Percentiles rank a stretch among this genome's conserved stretches.
phyloP scores from a whole-genome alignment of 805 yeast species.

The Lipomyces yamadae region DNA sequence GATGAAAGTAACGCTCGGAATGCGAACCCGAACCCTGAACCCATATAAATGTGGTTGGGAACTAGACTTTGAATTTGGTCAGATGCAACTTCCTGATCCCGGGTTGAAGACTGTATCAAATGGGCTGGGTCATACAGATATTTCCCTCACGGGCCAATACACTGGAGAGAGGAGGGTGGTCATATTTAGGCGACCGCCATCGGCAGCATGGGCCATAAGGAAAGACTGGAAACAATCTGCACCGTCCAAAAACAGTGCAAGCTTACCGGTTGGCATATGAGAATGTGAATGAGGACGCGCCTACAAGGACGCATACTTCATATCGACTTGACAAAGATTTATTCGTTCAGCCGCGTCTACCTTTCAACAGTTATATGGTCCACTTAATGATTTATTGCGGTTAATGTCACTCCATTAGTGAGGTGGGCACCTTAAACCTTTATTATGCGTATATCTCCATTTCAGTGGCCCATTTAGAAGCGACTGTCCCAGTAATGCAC shows the following conservation, averaged over 20 bases:
- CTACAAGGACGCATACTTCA: too few species aligned
- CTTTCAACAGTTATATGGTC: too few species aligned
- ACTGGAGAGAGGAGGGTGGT: constrained; percentile 6
- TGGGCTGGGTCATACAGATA: background rate
- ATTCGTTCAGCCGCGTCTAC: too few species aligned
- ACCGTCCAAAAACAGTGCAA: constrained; percentile 3
- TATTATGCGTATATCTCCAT: too few species aligned
- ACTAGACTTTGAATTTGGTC: constrained; percentile 9
- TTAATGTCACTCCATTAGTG: too few species aligned
- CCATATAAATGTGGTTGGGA: constrained; percentile 2
- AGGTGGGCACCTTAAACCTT: too few species aligned
- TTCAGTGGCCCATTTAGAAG: too few species aligned
- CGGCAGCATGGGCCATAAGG: constrained; percentile 8
- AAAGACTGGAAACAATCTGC: constrained; percentile 4
- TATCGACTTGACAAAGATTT: too few species aligned
- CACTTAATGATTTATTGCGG: too few species aligned
- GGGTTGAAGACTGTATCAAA: constrained; percentile 5
- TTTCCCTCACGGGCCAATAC: constrained; percentile 5
- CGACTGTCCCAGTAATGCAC: background rate
- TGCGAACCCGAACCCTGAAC: constrained; percentile 2
- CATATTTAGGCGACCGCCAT: constrained; percentile 2
- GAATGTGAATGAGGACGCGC: background rate
- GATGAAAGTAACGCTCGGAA: background rate
- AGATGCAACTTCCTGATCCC: constrained; percentile 5
- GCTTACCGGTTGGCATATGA: background rate